These are phyloP conservation scores for Groenewaldozyma sp. DNA, from an alignment of 1,139 yeast species.

Conservation along the genomic window DNA sequence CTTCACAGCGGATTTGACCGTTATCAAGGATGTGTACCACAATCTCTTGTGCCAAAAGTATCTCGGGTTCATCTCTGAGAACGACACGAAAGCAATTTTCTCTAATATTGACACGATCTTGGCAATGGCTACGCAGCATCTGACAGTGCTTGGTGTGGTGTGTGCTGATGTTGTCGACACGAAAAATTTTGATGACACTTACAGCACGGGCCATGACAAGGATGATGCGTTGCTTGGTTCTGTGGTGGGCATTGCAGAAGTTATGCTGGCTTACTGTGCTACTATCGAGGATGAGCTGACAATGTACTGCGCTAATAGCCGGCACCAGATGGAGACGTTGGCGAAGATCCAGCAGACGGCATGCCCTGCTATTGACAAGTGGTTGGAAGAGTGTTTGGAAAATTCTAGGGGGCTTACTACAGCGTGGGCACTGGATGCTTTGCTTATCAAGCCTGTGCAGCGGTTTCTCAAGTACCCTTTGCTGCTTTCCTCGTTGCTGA, in stretches of 20 bases:
- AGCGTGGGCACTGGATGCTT: constrained; percentile 35
- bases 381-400: constrained; percentile 26
- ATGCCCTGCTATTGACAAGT: constrained; percentile 23
- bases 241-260: constrained; percentile 28
- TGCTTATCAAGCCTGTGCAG: constrained; percentile 37
- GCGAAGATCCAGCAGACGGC: constrained; percentile 20
- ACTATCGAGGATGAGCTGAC: constrained; percentile 27
- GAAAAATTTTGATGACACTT: constrained; percentile 6
- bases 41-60: constrained; percentile 18
- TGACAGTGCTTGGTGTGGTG: constrained; percentile 21
- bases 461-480: constrained; percentile 35
- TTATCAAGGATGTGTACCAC: constrained; percentile 26
- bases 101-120: constrained; percentile 26
- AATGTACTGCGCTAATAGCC: constrained; percentile 26
- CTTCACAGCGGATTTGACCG: constrained; percentile 30
- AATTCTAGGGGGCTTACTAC: constrained; percentile 25
- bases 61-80: constrained; percentile 22
- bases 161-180: constrained; percentile 10
- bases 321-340: constrained; percentile 26
- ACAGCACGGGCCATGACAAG: constrained; percentile 12
- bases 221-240: no score
- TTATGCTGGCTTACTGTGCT: constrained; percentile 25
- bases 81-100: constrained; percentile 24
- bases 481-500: constrained; percentile 24
- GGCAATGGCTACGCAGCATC: constrained; percentile 23